Conservation (phyloP, 2,329 filamentous ascomycete genomes). For the Cercospora citrullina region DNA sequence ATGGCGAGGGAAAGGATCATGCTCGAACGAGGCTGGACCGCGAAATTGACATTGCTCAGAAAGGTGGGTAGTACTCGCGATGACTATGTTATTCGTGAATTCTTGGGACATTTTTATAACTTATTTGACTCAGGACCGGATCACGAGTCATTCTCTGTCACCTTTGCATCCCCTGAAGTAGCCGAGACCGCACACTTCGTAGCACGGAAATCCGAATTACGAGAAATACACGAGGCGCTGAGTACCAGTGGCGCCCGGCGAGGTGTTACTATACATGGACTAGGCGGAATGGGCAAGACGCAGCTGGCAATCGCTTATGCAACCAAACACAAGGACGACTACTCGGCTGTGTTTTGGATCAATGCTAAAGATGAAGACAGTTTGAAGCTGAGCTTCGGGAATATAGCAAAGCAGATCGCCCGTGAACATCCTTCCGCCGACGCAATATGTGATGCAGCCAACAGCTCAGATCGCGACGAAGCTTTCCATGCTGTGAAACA, state of each 20-base stretch:
- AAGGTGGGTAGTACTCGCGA: neutral
- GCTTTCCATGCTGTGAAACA: neutral
- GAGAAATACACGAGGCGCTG: neutral
- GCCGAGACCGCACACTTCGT: neutral
- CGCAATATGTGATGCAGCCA: neutral
- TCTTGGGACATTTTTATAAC: too few relatives aligned
- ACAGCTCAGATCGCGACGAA: neutral
- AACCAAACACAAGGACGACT: slow-evolving; percentile 17
- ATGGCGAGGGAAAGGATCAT: neutral
- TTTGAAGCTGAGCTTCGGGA: slow-evolving; percentile 35
- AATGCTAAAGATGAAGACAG: slow-evolving; percentile 29
- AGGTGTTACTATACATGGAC: slow-evolving; percentile 31
- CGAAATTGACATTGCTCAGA: neutral
- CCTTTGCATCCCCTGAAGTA: neutral
- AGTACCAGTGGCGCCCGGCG: neutral
- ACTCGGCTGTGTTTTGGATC: slow-evolving; percentile 40
- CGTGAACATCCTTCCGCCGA: neutral
- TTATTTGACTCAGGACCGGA: neutral
- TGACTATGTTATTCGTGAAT: too few relatives aligned
- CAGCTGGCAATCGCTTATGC: slow-evolving; percentile 24
- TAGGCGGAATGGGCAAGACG: slow-evolving; percentile 38
- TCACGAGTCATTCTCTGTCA: neutral
- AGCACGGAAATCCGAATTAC: neutral
- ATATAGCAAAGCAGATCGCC: slow-evolving; percentile 21
- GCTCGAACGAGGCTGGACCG: neutral